A percentile compares a stretch with the other conserved stretches of the same genome.
phyloP scores from a whole-genome alignment of 768 basidiomycete species.

The Mycena kentingensis region DNA sequence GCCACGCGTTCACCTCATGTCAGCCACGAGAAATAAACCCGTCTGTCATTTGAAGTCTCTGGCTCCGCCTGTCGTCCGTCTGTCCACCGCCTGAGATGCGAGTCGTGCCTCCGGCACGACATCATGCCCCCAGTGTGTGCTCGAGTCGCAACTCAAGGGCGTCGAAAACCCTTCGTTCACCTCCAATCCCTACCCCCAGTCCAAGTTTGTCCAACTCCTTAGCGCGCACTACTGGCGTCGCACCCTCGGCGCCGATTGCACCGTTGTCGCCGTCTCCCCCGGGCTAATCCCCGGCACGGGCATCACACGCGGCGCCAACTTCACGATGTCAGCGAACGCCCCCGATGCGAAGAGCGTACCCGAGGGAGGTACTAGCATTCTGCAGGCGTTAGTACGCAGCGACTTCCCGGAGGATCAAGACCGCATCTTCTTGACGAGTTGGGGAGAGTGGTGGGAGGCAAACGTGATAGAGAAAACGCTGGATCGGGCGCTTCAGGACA shows the following conservation, averaged over 20 bases:
- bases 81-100: too few relatives aligned
- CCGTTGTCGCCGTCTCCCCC: slow-evolving; percentile 18
- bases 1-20: too few relatives aligned
- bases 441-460: slow-evolving; percentile 22
- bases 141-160: slow-evolving; percentile 3
- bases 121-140: too few relatives aligned
- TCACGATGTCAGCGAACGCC: not conserved
- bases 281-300: slow-evolving; percentile 15
- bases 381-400: slow-evolving; percentile 5
- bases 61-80: too few relatives aligned
- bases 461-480: slow-evolving; percentile 1
- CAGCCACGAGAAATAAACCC: too few relatives aligned
- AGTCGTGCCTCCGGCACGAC: too few relatives aligned
- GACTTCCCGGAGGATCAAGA: slow-evolving; percentile 15
- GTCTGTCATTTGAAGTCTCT: too few relatives aligned
- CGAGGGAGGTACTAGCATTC: slow-evolving; percentile 6
- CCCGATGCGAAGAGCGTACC: slow-evolving; percentile 6
- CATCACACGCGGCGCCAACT: not conserved
- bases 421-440: slow-evolving; percentile 18
- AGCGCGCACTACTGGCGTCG: slow-evolving; percentile 20
- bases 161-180: not conserved
- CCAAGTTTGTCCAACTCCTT: slow-evolving; percentile 12
- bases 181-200: not conserved
- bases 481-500: slow-evolving; percentile 11
- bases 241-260: not conserved